A percentile compares a stretch with the other conserved stretches of the same genome.
Evolutionary conservation across 768 basidiomycete genomes (phyloP).

Genomic region (button mushroom (Agaricus bisporus)): DNA sequence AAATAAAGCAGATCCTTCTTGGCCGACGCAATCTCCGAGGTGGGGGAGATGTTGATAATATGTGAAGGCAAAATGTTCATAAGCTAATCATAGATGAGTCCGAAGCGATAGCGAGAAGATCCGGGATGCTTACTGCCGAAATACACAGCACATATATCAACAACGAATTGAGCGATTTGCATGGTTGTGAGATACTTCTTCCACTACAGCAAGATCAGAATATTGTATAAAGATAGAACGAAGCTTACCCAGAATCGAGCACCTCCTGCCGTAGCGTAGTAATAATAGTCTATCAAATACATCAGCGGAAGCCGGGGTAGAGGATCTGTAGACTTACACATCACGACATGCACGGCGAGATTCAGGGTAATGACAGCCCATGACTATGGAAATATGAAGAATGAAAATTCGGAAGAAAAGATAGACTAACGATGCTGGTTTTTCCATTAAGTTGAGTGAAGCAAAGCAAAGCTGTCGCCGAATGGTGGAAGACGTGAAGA

Average conservation of each 20-base stretch:
- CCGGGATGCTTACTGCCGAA: conserved; percentile 74
- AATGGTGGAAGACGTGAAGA: conserved; percentile 98
- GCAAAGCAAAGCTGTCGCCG: conserved; percentile 93
- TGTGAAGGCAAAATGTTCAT: conserved; percentile 70
- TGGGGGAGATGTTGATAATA: conserved; percentile 66
- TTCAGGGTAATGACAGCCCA: conserved; percentile 95
- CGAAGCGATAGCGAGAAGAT: not conserved
- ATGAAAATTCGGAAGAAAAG: not conserved
- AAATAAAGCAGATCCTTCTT: conserved; percentile 81
- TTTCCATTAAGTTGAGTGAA: conserved; percentile 91
- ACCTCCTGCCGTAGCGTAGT: conserved; percentile 96
- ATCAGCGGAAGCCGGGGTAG: not conserved
- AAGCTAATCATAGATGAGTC: conserved; percentile 37
- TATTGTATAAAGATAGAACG: not conserved
- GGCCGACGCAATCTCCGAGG: conserved; percentile 80
- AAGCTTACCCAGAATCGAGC: conserved; percentile 84
- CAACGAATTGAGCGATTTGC: conserved; percentile 95
- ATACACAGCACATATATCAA: conserved; percentile 88
- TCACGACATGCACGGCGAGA: conserved; percentile 89
- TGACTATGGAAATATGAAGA: conserved; percentile 46
- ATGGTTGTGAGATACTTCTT: conserved; percentile 96
- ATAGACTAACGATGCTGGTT: conserved; percentile 78
- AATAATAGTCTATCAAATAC: conserved; percentile 81
- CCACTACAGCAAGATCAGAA: conserved; percentile 54
- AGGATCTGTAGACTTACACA: conserved; percentile 64